Conservation (phyloP, 768 basidiomycete species). For the Coprinopsis marcescibilis region DNA sequence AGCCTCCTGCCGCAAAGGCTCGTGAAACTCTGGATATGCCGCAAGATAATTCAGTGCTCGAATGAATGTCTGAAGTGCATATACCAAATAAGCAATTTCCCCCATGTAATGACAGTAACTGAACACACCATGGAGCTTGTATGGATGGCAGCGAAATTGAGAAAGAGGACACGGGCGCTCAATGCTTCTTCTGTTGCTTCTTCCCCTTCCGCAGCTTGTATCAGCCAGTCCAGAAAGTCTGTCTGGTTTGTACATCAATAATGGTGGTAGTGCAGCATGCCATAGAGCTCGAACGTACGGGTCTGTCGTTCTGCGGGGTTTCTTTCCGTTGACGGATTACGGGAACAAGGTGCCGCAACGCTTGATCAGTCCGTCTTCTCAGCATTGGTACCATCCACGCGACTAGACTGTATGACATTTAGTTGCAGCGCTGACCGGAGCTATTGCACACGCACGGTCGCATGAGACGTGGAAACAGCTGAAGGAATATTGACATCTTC, state of each 20-base stretch:
- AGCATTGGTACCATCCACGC: conserved; percentile 9
- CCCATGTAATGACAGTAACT: background rate
- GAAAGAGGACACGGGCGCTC: conserved; percentile 24
- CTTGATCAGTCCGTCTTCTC: conserved; percentile 10
- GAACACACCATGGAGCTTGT: conserved; percentile 34
- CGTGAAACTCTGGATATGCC: conserved; percentile 24
- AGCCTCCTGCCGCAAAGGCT: conserved; percentile 38
- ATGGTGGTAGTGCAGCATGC: too few species aligned
- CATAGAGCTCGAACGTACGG: conserved; percentile 3
- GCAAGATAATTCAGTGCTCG: conserved; percentile 34
- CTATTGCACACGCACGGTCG: conserved; percentile 28
- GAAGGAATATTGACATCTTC: conserved; percentile 21
- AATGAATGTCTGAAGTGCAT: conserved; percentile 35
- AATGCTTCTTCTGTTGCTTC: conserved; percentile 15
- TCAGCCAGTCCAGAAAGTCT: conserved; percentile 15
- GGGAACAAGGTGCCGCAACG: conserved; percentile 11
- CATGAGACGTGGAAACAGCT: conserved; percentile 29
- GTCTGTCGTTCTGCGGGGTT: conserved; percentile 13
- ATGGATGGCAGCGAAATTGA: conserved; percentile 39
- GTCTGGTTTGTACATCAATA: too few species aligned
- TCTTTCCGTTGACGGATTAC: conserved; percentile 12
- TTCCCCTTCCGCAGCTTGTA: conserved; percentile 11
- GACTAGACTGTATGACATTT: background rate
- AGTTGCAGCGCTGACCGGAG: background rate
- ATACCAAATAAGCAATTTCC: background rate